Base-by-base conservation (phyloP, 345 rosid genomes). In the Eucalyptus pauciflora region DNA sequence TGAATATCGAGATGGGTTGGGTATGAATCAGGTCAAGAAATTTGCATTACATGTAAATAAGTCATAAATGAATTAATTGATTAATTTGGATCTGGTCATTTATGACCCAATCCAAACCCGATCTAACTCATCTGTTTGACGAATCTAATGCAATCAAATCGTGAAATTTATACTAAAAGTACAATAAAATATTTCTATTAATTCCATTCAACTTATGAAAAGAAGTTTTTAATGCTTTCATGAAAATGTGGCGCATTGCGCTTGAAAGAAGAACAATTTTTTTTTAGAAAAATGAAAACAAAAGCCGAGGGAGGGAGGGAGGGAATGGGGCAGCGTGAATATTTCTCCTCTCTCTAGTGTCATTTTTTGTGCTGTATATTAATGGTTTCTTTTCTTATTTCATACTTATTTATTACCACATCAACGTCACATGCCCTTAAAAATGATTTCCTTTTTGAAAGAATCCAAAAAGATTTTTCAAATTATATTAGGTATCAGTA, bases 121-220 rank as follows among this genome's bases (percentile, higher is more conserved):
- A n/a, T n/a, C 76, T 3, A n/a, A 64, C 4, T n/a, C 10, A 1
- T 7, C 0, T 4, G 0, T n/a, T n/a, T 64, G 10, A 14, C 2
- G 0, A 15, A n/a, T 31, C 27, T 24, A 56, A 24, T 24, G 62
- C 29, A 56, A 56, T 24, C 13, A 56, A 56, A 56, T 56, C 0
- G 10, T 56, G 62, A 56, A 56, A 56, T 56, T 1, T 56, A 56
- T 56, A 0, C 62, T 56, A 56, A 1, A 56, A 56, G 29, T 56
- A 56, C 29, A 22, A 56, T 56, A 1, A 56, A 56, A 56, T 56
- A 56, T 56, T 56, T 56, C 29, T 56, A 56, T 10, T 56, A 56
- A 56, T 22, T 4, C 62, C 29, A 4, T 24, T 56, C 29, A 24
- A 56, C 13, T 56, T 56, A 9, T 56, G 27, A 24, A 24, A 56